Conservation (phyloP, 352 stramenopile genomes). For the Globisporangium nagaii region DNA sequence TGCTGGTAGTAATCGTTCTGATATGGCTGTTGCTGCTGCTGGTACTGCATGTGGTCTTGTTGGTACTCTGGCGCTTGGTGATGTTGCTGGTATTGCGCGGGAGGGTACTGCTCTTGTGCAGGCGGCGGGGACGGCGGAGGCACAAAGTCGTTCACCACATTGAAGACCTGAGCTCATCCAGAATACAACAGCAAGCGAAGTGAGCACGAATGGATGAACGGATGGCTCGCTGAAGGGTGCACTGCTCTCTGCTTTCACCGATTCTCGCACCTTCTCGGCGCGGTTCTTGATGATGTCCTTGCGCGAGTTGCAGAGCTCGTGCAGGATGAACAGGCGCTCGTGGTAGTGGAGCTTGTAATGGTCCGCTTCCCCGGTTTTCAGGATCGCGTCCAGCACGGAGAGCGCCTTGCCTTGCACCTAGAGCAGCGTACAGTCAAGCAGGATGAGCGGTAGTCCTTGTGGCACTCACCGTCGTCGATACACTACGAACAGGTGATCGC, state of each 20-base stretch:
- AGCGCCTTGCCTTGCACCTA: slow-evolving; percentile 74
- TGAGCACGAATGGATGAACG: not conserved
- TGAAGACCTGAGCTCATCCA: slow-evolving; percentile 19
- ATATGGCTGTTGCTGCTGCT: not conserved
- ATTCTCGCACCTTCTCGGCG: slow-evolving; percentile 58
- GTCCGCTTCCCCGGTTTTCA: slow-evolving; percentile 45
- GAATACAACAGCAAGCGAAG: not conserved
- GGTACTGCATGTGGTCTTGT: slow-evolving; percentile 1
- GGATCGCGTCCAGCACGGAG: slow-evolving; percentile 64
- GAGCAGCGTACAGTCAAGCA: not conserved
- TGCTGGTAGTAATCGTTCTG: too few relatives aligned
- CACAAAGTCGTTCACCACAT: slow-evolving; percentile 20
- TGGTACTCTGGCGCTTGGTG: slow-evolving; percentile 2
- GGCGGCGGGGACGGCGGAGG: slow-evolving; percentile 16
- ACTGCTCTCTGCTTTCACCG: too few relatives aligned
- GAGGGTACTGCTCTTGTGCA: slow-evolving; percentile 2
- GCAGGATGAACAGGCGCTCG: slow-evolving; percentile 34
- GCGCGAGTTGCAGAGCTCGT: slow-evolving; percentile 47
- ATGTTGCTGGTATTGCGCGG: not conserved
- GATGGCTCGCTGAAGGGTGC: too few relatives aligned
- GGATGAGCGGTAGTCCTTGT: not conserved
- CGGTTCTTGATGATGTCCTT: slow-evolving; percentile 76
- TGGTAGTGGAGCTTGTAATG: slow-evolving; percentile 74
- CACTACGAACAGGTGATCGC: too few relatives aligned
- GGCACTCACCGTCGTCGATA: too few relatives aligned